A percentile compares a stretch with the other conserved stretches of the same genome.
Evolutionary conservation across 2,329 filamentous ascomycete species (phyloP).

Genomic region (Aspergillus bombycis): DNA sequence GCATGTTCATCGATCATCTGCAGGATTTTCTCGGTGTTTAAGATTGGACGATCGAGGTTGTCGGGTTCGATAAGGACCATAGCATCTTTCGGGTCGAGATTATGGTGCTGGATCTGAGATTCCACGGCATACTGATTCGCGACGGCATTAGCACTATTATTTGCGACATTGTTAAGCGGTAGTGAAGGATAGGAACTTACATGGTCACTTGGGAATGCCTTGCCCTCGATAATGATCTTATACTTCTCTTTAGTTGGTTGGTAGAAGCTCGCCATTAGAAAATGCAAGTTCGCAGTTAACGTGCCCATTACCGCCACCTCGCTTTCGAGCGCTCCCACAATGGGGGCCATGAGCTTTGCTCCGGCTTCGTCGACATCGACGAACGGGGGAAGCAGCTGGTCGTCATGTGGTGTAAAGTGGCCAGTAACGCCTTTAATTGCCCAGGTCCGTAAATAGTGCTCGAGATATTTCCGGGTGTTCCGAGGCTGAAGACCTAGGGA

Average conservation of each 20-base stretch:
- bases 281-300: constrained; percentile 77
- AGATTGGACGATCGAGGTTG: constrained; percentile 54
- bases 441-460: constrained; percentile 80
- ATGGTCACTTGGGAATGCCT: constrained; percentile 87
- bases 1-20: constrained; percentile 74
- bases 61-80: constrained; percentile 76
- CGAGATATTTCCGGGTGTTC: constrained; percentile 65
- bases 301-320: constrained; percentile 91
- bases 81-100: constrained; percentile 64
- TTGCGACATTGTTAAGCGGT: not conserved
- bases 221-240: constrained; percentile 87
- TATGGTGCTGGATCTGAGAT: constrained; percentile 76
- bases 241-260: constrained; percentile 65
- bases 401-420: constrained; percentile 72
- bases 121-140: constrained; percentile 72
- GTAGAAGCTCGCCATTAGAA: constrained; percentile 85
- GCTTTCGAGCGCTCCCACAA: constrained; percentile 72
- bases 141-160: constrained; percentile 15
- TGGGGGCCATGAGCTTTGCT: constrained; percentile 67
- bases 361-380: constrained; percentile 78
- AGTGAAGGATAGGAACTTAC: constrained; percentile 46
- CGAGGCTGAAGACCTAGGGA: constrained; percentile 83
- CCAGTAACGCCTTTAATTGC: constrained; percentile 81
- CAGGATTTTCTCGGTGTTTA: constrained; percentile 73
- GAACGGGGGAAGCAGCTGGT: constrained; percentile 72